Conservation (phyloP, 164 flowering plant genomes). For the Chloranthus sessilifolius region DNA sequence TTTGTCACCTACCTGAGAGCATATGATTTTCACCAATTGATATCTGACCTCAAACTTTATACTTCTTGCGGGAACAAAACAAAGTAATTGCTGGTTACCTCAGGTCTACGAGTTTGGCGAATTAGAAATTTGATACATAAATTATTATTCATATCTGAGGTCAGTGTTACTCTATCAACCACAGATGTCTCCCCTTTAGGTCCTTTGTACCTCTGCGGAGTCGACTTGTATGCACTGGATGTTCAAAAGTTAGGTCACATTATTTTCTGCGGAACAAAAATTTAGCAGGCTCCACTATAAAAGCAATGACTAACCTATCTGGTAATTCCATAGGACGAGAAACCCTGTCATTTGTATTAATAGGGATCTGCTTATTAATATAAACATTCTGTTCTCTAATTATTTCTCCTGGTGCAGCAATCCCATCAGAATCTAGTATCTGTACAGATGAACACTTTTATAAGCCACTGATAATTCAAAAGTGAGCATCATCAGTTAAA, state of each 20-base stretch:
- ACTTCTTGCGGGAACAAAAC: neutral
- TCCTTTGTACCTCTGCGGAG: slow-evolving; percentile 46
- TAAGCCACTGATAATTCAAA: no score
- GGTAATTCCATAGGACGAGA: slow-evolving; percentile 26
- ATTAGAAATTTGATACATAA: slow-evolving; percentile 56
- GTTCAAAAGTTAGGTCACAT: slow-evolving; percentile 3
- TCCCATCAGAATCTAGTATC: slow-evolving; percentile 90
- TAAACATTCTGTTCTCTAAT: slow-evolving; percentile 56
- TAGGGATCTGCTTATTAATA: slow-evolving; percentile 60
- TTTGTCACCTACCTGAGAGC: slow-evolving; percentile 80
- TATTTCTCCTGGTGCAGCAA: slow-evolving; percentile 90
- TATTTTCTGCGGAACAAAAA: no score
- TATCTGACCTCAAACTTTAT: no score
- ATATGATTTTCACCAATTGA: neutral
- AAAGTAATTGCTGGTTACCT: slow-evolving; percentile 31
- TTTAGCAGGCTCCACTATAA: no score
- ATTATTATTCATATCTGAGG: slow-evolving; percentile 41
- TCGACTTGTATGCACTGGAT: slow-evolving; percentile 45
- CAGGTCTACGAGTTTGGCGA: slow-evolving; percentile 92
- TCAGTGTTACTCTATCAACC: slow-evolving; percentile 78
- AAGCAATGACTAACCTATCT: slow-evolving; percentile 45
- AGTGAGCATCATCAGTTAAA: no score
- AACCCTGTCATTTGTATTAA: slow-evolving; percentile 20
- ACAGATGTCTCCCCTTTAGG: slow-evolving; percentile 71
- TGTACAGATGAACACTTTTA: slow-evolving; percentile 30